phyloP scores from a whole-genome alignment of 805 yeast genomes.

The Tanozyma kutaoensis region DNA sequence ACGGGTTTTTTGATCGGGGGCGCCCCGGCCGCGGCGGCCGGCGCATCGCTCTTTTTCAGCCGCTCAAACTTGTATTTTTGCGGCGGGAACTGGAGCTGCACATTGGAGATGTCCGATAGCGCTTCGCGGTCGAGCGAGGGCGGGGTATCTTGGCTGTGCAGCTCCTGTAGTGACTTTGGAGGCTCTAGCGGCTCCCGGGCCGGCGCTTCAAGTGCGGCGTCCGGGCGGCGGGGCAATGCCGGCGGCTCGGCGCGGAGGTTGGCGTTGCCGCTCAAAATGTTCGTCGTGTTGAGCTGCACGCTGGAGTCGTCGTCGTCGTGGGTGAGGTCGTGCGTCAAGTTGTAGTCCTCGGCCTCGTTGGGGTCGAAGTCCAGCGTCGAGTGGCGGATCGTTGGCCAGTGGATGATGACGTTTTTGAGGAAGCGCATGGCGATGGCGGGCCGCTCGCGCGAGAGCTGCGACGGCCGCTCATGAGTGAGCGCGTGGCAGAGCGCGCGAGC shows the following conservation, averaged over 20 bases:
- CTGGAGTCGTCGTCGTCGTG: constrained; percentile 4
- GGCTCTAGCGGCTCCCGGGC: too few relatives aligned
- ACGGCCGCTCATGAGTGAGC: constrained; percentile 34
- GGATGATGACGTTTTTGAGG: constrained; percentile 35
- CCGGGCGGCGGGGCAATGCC: constrained; percentile 1
- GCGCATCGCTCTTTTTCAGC: too few relatives aligned
- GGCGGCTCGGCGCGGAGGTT: constrained; percentile 1
- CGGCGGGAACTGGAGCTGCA: constrained; percentile 22
- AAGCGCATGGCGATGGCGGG: constrained; percentile 39
- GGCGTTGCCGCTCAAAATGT: constrained; percentile 4
- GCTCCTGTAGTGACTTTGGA: too few relatives aligned
- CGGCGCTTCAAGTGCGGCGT: too few relatives aligned
- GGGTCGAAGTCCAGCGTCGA: background rate
- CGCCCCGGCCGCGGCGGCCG: too few relatives aligned
- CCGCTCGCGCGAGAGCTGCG: constrained; percentile 29
- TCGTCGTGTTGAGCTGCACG: constrained; percentile 6
- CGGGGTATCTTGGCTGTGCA: too few relatives aligned
- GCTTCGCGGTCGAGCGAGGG: background rate
- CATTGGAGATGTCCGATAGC: background rate
- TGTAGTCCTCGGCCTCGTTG: constrained; percentile 15
- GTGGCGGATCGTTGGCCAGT: constrained; percentile 29
- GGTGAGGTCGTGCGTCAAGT: constrained; percentile 19
- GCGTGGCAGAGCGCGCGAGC: constrained; percentile 41
- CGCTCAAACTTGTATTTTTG: constrained; percentile 19
- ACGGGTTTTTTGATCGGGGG: constrained; percentile 23